These are phyloP conservation scores for Delonix regia DNA, from an alignment of 306 rosid species.

Conservation along the genomic window DNA sequence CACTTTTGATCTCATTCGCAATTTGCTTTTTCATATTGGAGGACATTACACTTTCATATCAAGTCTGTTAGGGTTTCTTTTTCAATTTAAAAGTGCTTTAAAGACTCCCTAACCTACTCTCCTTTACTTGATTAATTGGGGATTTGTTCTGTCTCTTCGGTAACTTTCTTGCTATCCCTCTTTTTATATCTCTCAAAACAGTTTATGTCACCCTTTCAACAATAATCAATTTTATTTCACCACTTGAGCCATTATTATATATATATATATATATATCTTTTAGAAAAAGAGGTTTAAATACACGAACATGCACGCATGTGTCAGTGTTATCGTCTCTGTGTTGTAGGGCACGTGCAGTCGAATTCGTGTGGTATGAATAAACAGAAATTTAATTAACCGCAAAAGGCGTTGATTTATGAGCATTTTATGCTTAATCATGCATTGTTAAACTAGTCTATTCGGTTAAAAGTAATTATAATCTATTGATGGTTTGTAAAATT, in stretches of 20 bases:
- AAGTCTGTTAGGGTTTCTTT: slow-evolving; percentile 48
- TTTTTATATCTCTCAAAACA: neutral
- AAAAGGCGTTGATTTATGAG: neutral
- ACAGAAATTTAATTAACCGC: neutral
- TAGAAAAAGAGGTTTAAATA: neutral
- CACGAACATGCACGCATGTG: neutral
- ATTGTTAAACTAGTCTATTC: neutral
- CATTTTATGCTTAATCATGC: neutral
- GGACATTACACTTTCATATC: slow-evolving; percentile 45
- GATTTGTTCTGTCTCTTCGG: neutral
- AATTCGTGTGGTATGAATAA: neutral
- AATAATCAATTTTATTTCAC: neutral
- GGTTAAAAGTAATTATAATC: neutral
- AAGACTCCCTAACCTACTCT: slow-evolving; percentile 39
- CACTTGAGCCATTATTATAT: neutral
- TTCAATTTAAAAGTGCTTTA: slow-evolving; percentile 30
- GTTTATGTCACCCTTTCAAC: neutral
- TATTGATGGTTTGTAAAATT: too few species aligned
- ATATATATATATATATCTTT: neutral
- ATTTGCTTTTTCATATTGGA: slow-evolving; percentile 17
- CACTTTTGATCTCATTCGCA: neutral
- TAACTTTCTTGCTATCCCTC: neutral
- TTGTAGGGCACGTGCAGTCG: neutral
- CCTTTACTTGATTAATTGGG: neutral
- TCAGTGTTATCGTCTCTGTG: too few species aligned